A percentile compares a stretch with the other conserved stretches of the same genome.
Conservation (phyloP, 192 early-diverging fungal species). For the Coemansia sp. region DNA sequence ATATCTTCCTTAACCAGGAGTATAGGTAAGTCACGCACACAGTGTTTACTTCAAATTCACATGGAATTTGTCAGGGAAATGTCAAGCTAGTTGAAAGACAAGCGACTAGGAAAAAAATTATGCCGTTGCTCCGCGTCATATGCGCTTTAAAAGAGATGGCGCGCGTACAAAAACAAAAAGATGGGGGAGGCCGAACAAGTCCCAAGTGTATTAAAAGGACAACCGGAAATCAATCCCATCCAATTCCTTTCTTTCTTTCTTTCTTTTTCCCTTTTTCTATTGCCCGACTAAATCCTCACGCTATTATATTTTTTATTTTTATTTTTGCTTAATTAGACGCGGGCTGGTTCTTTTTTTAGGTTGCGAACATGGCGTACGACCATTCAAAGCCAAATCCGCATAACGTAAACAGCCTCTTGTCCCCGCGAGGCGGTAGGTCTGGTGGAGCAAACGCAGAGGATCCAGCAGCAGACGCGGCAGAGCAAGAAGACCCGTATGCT, state of each 20-base stretch:
- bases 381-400: constrained; percentile 39
- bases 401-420: constrained; percentile 48
- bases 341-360: constrained; percentile 3
- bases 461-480: constrained; percentile 11
- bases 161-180: constrained; percentile 3
- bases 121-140: neutral
- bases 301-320: neutral
- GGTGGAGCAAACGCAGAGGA: constrained; percentile 14
- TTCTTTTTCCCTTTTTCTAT: neutral
- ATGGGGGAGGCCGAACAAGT: neutral
- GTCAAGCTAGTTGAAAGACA: neutral
- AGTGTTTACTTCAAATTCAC: neutral
- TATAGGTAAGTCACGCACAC: neutral
- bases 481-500: constrained; percentile 23
- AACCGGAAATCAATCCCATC: constrained; percentile 1
- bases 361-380: constrained; percentile 48
- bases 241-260: neutral
- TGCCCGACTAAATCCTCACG: neutral
- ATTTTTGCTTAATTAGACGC: neutral
- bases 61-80: neutral
- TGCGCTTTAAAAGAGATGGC: constrained; percentile 5
- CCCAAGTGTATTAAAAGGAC: neutral
- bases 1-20: neutral
- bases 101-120: neutral
- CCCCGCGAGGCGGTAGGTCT: constrained; percentile 29